Evolutionary conservation across 345 rosid genomes (phyloP), one percentile per base, ranked within the genome.

Genomic region (Leavenworthia alabamica): DNA sequence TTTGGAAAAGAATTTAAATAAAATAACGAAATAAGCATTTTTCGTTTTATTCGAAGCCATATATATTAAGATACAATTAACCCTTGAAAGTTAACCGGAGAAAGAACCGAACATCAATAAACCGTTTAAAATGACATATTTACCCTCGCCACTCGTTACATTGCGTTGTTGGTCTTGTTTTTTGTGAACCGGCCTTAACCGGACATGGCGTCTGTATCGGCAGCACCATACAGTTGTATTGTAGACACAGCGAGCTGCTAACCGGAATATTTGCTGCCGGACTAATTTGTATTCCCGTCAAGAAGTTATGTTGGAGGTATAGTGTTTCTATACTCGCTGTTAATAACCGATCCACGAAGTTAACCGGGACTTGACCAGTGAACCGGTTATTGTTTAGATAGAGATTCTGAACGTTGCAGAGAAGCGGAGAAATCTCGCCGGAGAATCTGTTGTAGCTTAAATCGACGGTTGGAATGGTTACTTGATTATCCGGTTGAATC

Each of bases 191-290:
- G 13, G 96, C 78, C 31, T 82, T 86, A 78, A 85, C 73, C 44
- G 99, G 99, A 84, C 99, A 93, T 0, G 94, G 79, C 31, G 94
- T 73, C 79, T 85, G 86, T 41, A 89, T 67, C 54, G 99, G 94
- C 46, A 86, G 83, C 17, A 92, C 97, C 99, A 89, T 89, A 51
- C 99, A 92, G 27, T 92, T 92, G 59, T 86, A 92, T 74, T 89
- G 96, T 31, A 89, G 67, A 71, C 99, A 92, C 70, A 92, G 59
- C n/a, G 97, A 86, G 48, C 88, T 83, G 53, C 91, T 89, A 60
- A 76, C 10, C 19, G 98, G 98, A 48, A 92, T 88, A 56, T 82
- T 80, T 0, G 96, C 99, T 84, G 91, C 67, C 57, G 97, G 99
- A 46, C 77, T 85, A 8, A 93, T 89, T 78, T 74, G 72, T n/a